A percentile compares a stretch with the other conserved stretches of the same genome.
phyloP scores from a whole-genome alignment of 768 basidiomycete genomes.

The Krasilnikovozyma curviuscula region DNA sequence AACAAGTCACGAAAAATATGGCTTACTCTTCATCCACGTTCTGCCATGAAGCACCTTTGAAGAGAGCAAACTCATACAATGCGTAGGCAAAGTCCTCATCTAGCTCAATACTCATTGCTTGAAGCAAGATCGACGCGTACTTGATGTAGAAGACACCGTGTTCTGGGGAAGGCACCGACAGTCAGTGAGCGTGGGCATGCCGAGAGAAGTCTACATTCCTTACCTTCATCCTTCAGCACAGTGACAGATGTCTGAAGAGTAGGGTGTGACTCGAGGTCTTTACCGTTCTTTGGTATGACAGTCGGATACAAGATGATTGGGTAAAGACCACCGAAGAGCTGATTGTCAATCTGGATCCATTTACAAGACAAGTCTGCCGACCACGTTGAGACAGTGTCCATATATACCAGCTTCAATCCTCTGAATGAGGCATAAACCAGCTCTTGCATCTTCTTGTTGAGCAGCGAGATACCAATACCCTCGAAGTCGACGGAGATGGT shows the following conservation, averaged over 20 bases:
- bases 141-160: slow-evolving; percentile 97
- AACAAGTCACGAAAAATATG: not conserved
- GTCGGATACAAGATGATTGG: slow-evolving; percentile 91
- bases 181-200: too few relatives aligned
- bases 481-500: slow-evolving; percentile 55
- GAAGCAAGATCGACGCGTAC: slow-evolving; percentile 81
- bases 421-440: slow-evolving; percentile 71
- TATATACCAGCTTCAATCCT: slow-evolving; percentile 64
- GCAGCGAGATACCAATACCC: slow-evolving; percentile 77
- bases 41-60: slow-evolving; percentile 82
- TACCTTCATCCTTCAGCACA: slow-evolving; percentile 84
- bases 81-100: slow-evolving; percentile 93
- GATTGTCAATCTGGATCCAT: slow-evolving; percentile 88
- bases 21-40: slow-evolving; percentile 53
- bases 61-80: slow-evolving; percentile 73
- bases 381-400: slow-evolving; percentile 56
- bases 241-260: slow-evolving; percentile 74
- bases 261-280: slow-evolving; percentile 61
- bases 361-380: slow-evolving; percentile 61
- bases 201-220: slow-evolving; percentile 16
- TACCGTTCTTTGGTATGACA: slow-evolving; percentile 41
- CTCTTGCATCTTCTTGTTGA: slow-evolving; percentile 72
- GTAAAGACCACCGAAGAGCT: slow-evolving; percentile 85
- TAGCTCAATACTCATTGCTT: slow-evolving; percentile 84
- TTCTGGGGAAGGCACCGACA: slow-evolving; percentile 41